Evolutionary conservation across 106 monocot species (phyloP).

Genomic region (Acanthochlamys bracteata): DNA sequence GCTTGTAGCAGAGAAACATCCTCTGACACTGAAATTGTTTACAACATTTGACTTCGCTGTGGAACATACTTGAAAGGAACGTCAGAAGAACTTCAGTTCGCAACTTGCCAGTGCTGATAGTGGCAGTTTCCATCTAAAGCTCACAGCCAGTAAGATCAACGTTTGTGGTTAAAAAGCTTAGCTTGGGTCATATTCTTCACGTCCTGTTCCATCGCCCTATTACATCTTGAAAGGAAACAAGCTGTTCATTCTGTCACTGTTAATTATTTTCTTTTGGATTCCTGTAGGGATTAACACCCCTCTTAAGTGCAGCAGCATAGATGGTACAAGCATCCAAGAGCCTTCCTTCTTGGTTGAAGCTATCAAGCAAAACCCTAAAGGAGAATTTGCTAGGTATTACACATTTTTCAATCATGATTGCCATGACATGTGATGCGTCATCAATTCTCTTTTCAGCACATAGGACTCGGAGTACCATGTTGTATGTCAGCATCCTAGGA

Average conservation of each 20-base stretch:
- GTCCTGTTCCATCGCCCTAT: background rate
- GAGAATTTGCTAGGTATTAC: constrained; percentile 53
- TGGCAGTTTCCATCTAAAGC: too few relatives aligned
- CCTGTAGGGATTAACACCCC: constrained; percentile 27
- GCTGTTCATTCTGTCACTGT: background rate
- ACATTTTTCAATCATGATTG: constrained; percentile 35
- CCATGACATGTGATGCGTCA: constrained; percentile 48
- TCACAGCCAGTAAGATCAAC: too few relatives aligned
- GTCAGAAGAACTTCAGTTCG: too few relatives aligned
- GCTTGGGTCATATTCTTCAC: background rate
- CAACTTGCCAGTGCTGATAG: too few relatives aligned
- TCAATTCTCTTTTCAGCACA: constrained; percentile 43
- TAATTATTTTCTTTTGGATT: constrained; percentile 30
- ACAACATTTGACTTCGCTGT: too few relatives aligned
- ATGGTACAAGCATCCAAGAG: constrained; percentile 39
- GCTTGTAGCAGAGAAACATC: too few relatives aligned
- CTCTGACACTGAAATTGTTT: too few relatives aligned
- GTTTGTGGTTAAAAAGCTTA: background rate
- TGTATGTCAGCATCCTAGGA: constrained; percentile 60
- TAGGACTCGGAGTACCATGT: constrained; percentile 42
- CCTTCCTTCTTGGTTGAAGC: constrained; percentile 39
- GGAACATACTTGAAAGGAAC: too few relatives aligned
- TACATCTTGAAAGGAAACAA: background rate
- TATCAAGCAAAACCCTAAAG: constrained; percentile 40
- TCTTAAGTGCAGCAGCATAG: constrained; percentile 57